phyloP scores from a whole-genome alignment of 805 yeast species.

The Schwanniomyces sp. region DNA sequence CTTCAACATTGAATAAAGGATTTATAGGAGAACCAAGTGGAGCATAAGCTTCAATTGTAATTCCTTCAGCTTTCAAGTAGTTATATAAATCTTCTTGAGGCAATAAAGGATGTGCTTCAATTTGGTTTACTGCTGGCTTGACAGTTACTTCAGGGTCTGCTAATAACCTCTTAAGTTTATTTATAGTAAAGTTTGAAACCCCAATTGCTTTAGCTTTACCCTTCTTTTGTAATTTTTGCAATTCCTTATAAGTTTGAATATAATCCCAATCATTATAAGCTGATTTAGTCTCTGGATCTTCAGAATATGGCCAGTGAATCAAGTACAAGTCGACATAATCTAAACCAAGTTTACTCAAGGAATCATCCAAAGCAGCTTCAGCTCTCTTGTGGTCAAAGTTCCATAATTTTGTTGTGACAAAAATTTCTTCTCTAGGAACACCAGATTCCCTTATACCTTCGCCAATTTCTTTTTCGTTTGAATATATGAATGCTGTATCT shows the following conservation, averaged over 20 bases:
- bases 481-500: constrained; percentile 72
- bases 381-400: constrained; percentile 53
- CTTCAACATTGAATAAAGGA: constrained; percentile 22
- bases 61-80: constrained; percentile 47
- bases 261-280: constrained; percentile 35
- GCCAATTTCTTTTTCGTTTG: constrained; percentile 67
- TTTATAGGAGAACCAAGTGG: constrained; percentile 30
- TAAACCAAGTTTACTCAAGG: constrained; percentile 61
- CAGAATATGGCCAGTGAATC: constrained; percentile 75
- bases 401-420: constrained; percentile 73
- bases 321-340: constrained; percentile 78
- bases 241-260: constrained; percentile 50
- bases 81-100: constrained; percentile 60
- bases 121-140: constrained; percentile 56
- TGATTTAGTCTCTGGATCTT: constrained; percentile 40
- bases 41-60: constrained; percentile 25
- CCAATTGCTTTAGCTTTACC: constrained; percentile 67
- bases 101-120: constrained; percentile 38
- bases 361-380: constrained; percentile 52
- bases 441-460: constrained; percentile 54
- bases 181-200: constrained; percentile 67
- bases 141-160: constrained; percentile 29
- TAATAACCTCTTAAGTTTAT: constrained; percentile 36
- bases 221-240: constrained; percentile 58
- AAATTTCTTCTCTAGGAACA: constrained; percentile 62